Evolutionary conservation across 495 filamentous ascomycete species (phyloP).

Genomic region (Podospora comata): DNA sequence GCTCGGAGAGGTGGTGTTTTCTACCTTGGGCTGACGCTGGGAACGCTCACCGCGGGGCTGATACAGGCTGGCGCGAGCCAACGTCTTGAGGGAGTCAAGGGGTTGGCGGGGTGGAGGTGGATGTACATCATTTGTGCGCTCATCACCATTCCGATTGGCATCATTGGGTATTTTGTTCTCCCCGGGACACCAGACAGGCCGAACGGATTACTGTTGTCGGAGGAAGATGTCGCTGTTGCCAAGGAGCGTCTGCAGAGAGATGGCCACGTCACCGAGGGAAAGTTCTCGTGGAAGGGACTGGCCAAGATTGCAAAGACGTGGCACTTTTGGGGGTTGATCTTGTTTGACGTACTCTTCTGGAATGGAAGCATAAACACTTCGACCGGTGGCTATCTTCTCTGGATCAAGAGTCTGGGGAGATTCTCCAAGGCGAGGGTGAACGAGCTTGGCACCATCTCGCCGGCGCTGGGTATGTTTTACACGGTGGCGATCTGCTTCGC

Average conservation of each 20-base stretch:
- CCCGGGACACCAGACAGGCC: conserved; percentile 46
- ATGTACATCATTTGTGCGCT: conserved; percentile 53
- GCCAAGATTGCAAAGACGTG: conserved; percentile 31
- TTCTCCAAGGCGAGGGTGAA: conserved; percentile 31
- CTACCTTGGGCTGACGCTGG: conserved; percentile 49
- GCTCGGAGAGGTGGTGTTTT: conserved; percentile 48
- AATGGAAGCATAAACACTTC: conserved; percentile 40
- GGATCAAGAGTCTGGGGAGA: conserved; percentile 36
- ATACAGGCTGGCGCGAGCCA: conserved; percentile 48
- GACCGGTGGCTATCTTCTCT: conserved; percentile 40
- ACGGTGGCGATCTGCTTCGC: conserved; percentile 45
- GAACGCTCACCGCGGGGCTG: conserved; percentile 48
- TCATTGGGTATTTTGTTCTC: conserved; percentile 43
- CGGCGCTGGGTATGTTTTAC: conserved; percentile 46
- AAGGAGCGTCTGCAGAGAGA: conserved; percentile 36
- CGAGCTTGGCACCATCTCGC: conserved; percentile 34
- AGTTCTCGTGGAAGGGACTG: conserved; percentile 31
- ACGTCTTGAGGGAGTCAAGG: conserved; percentile 45
- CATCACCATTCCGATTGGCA: conserved; percentile 49
- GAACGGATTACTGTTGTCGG: conserved; percentile 40
- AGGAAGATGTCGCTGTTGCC: conserved; percentile 39
- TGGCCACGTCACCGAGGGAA: conserved; percentile 31
- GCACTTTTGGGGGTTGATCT: conserved; percentile 40
- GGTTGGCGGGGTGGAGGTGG: conserved; percentile 51
- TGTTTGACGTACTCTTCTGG: conserved; percentile 51